These are phyloP conservation scores for Corchorus capsularis DNA, from an alignment of 345 rosid genomes.

Conservation along the genomic window DNA sequence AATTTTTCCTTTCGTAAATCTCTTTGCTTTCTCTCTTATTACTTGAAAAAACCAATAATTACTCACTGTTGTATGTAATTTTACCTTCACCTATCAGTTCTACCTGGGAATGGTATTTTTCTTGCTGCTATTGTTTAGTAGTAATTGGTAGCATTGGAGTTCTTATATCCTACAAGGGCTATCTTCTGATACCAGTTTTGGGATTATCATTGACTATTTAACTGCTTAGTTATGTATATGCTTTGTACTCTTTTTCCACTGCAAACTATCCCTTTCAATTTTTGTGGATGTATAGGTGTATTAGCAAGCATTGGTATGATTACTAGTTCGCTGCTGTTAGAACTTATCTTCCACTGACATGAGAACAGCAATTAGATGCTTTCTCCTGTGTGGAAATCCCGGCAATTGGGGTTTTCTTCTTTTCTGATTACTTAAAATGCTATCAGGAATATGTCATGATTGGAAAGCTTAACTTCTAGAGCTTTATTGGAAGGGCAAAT, in stretches of 20 bases:
- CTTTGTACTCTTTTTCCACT: neutral
- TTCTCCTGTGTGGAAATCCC: neutral
- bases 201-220: neutral
- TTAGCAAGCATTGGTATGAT: too few relatives aligned
- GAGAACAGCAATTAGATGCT: neutral
- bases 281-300: neutral
- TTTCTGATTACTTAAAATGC: too few relatives aligned
- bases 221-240: conserved; percentile 5
- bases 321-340: neutral
- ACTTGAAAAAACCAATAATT: neutral
- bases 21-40: conserved; percentile 1
- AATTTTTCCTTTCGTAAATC: conserved; percentile 5
- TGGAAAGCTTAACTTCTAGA: neutral
- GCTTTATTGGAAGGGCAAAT: neutral
- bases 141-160: neutral
- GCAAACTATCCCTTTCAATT: neutral
- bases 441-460: neutral
- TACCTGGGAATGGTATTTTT: conserved; percentile 12
- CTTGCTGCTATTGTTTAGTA: neutral
- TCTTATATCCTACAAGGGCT: conserved; percentile 3
- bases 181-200: conserved; percentile 2
- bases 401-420: too few relatives aligned
- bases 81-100: neutral
- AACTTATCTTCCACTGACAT: neutral
- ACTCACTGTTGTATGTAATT: conserved; percentile 20